Evolutionary conservation across 257 asterid species (phyloP), one percentile per base, ranked within the genome.

Genomic region (Hygrophila difformis): DNA sequence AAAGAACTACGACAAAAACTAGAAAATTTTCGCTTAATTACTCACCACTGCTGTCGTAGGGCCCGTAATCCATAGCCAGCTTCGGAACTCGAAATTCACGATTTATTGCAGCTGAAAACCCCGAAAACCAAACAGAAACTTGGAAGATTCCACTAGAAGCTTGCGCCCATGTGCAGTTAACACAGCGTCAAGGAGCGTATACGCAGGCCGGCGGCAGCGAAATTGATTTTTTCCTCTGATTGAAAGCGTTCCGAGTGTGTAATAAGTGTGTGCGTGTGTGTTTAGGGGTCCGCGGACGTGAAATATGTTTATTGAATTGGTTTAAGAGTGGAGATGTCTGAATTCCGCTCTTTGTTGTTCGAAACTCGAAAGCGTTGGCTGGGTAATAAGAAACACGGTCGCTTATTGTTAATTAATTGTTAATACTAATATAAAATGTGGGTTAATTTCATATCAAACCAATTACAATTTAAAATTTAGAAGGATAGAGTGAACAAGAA

Each of bases 61-160:
- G 54, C 49, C 49, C 67, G 67, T 68, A 69, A 49, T 69, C 71
- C 87, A 77, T 77, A 61, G 79, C 77, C 72, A 63, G 71, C 71
- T 61, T 65, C 55, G n/a, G 45, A 46, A 15, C 57, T 43, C 53
- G 65, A 36, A 63, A 65, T 31, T 60, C 56, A 38, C 31, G 40
- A 47, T 18, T 40, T 45, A 15, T 41, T 43, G 15, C 40, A 65
- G 52, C 69, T 57, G 45, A 15, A 51, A 49, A 62, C 28, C 43
- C 23, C 17, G 59, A 52, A 61, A 56, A 54, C 68, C 71, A 33
- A 59, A 31, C 61, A 62, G 47, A 28, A 21, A 24, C 49, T 29
- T 37, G 2, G n/a, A 38, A 37, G 35, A 65, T 26, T 17, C 17
- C 43, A 49, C 26, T 10, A 13, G 8, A 37, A 42, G 42, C 11